Percentiles rank a stretch among this genome's conserved stretches.
These are phyloP conservation scores for Oryza brachyantha DNA, from an alignment of 176 grass and related monocot species.

Conservation along the genomic window DNA sequence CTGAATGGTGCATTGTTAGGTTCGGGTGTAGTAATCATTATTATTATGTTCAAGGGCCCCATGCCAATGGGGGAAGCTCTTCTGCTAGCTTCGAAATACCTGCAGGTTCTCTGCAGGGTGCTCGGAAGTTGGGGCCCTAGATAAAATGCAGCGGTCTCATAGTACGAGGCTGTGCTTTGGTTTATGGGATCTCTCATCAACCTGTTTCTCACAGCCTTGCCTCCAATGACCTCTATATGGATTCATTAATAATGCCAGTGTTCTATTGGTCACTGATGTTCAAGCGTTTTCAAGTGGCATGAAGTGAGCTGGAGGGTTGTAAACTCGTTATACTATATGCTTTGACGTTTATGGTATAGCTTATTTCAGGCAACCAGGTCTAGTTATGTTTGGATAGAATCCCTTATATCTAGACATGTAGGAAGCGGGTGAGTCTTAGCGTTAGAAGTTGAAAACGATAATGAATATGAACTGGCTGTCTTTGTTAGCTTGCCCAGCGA, in stretches of 20 bases:
- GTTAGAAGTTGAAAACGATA: too few relatives aligned
- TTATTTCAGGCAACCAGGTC: too few relatives aligned
- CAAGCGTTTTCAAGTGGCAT: not conserved
- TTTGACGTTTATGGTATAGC: not conserved
- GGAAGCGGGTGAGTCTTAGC: too few relatives aligned
- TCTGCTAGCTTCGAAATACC: conserved; percentile 63
- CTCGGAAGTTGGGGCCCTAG: conserved; percentile 54
- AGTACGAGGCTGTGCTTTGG: conserved; percentile 67
- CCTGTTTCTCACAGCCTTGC: conserved; percentile 52
- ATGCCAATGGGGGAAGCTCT: conserved; percentile 72
- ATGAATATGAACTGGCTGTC: too few relatives aligned
- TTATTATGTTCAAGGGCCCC: conserved; percentile 25
- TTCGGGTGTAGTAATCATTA: not conserved
- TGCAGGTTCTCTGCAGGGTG: conserved; percentile 91
- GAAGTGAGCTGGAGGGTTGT: not conserved
- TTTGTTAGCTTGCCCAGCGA: too few relatives aligned
- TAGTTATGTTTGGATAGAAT: too few relatives aligned
- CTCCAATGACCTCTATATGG: conserved; percentile 69
- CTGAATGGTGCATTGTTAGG: not conserved
- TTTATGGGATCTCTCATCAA: conserved; percentile 33
- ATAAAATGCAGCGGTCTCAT: conserved; percentile 58
- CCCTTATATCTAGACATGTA: too few relatives aligned
- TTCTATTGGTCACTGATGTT: not conserved
- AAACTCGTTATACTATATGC: not conserved
- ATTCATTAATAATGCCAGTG: not conserved